phyloP scores from a whole-genome alignment of 2,329 filamentous ascomycete species.

The Hypoxylon sp. region DNA sequence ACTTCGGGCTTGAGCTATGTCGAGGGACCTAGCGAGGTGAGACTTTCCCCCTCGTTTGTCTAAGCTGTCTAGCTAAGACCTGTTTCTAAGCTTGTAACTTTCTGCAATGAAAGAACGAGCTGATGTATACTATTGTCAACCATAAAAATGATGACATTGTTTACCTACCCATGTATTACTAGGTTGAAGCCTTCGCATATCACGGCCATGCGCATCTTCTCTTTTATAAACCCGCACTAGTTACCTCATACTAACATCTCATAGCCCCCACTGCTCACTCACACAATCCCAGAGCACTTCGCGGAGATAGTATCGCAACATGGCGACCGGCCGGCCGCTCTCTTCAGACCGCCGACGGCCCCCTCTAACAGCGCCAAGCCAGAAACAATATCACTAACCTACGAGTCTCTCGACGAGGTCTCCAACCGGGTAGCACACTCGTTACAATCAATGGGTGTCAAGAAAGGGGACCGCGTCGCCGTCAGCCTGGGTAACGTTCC shows the following conservation, averaged over 20 bases:
- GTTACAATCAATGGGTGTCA: constrained; percentile 76
- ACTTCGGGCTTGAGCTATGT: constrained; percentile 49
- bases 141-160: neutral
- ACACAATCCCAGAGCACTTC: constrained; percentile 81
- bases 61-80: neutral
- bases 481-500: constrained; percentile 87
- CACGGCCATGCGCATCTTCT: neutral
- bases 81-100: neutral
- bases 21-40: constrained; percentile 51
- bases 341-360: constrained; percentile 59
- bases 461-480: constrained; percentile 85
- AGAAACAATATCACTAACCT: constrained; percentile 77
- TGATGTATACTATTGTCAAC: neutral
- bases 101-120: neutral
- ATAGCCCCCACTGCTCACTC: constrained; percentile 73
- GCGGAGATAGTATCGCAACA: constrained; percentile 70
- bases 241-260: constrained; percentile 11
- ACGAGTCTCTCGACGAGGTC: constrained; percentile 76
- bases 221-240: neutral
- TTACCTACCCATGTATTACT: neutral
- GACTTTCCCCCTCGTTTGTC: constrained; percentile 6
- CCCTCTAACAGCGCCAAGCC: constrained; percentile 61
- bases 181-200: neutral
- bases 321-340: constrained; percentile 73
- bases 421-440: constrained; percentile 83